Conservation (phyloP, 2,329 filamentous ascomycete species). For the Colletotrichum cuscutae region DNA sequence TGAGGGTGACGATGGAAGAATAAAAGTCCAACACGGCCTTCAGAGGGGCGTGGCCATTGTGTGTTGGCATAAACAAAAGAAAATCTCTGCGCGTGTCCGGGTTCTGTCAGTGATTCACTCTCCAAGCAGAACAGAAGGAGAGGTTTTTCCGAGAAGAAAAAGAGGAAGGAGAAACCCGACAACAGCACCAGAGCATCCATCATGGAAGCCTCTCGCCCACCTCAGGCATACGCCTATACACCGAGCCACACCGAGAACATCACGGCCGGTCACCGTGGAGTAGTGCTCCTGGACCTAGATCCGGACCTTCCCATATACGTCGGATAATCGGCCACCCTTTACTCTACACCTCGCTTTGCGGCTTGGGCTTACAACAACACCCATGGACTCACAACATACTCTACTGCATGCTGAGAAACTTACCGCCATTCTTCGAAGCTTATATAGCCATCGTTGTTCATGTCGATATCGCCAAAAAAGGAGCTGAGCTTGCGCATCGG, state of each 20-base stretch:
- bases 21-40: slow-evolving; percentile 91
- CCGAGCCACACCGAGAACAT: slow-evolving; percentile 6
- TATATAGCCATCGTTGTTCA: slow-evolving; percentile 87
- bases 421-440: slow-evolving; percentile 98
- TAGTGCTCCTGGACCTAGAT: background rate
- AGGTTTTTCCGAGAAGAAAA: background rate
- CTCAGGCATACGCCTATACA: background rate
- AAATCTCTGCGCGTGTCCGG: slow-evolving; percentile 75
- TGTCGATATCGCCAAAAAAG: slow-evolving; percentile 92
- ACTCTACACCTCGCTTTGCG: background rate
- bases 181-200: background rate
- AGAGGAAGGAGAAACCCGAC: background rate
- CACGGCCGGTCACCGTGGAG: background rate
- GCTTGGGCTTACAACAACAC: background rate
- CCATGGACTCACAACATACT: background rate
- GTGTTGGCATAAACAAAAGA: slow-evolving; percentile 83
- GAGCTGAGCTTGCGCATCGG: slow-evolving; percentile 80
- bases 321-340: slow-evolving; percentile 13
- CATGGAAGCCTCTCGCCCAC: background rate
- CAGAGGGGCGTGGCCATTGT: slow-evolving; percentile 74
- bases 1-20: slow-evolving; percentile 87
- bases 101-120: slow-evolving; percentile 6
- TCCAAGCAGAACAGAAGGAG: background rate
- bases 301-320: background rate
- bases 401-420: slow-evolving; percentile 46